Evolutionary conservation across 345 rosid genomes (phyloP).

Genomic region (Populus pruinosa): DNA sequence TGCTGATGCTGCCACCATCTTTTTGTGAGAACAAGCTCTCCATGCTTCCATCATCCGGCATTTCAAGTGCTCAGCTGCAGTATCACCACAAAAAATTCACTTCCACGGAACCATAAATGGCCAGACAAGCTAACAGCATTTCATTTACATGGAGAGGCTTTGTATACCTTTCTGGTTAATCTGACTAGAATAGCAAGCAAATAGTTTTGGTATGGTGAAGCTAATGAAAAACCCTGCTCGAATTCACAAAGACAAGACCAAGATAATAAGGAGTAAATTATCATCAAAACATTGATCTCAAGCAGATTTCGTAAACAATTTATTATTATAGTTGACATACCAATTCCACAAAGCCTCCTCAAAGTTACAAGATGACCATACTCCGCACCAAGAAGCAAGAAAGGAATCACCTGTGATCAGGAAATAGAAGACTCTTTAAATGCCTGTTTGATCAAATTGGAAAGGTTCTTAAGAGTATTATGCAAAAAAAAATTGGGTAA

Average conservation of each 20-base stretch:
- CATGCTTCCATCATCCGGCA: conserved; percentile 51
- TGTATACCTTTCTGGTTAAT: conserved; percentile 57
- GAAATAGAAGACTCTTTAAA: conserved; percentile 5
- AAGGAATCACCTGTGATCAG: conserved; percentile 66
- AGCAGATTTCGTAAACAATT: not conserved
- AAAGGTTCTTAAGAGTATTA: not conserved
- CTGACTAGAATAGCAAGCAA: conserved; percentile 53
- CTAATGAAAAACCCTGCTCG: conserved; percentile 73
- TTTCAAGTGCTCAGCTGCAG: conserved; percentile 53
- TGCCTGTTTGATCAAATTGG: conserved; percentile 5
- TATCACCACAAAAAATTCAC: not conserved
- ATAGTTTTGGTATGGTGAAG: conserved; percentile 71
- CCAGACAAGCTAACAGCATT: not conserved
- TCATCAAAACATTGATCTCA: not conserved
- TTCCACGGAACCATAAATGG: conserved; percentile 7
- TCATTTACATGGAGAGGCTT: not conserved
- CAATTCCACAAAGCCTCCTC: conserved; percentile 69
- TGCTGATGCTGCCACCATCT: conserved; percentile 73
- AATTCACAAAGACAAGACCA: conserved; percentile 8
- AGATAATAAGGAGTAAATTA: not conserved
- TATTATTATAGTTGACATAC: conserved; percentile 31
- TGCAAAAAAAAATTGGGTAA: not conserved
- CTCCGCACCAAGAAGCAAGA: conserved; percentile 83
- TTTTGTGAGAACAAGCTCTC: conserved; percentile 83
- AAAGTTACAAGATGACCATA: conserved; percentile 75